Evolutionary conservation across 352 stramenopile genomes (phyloP).

Genomic region (Globisporangium middletonii): DNA sequence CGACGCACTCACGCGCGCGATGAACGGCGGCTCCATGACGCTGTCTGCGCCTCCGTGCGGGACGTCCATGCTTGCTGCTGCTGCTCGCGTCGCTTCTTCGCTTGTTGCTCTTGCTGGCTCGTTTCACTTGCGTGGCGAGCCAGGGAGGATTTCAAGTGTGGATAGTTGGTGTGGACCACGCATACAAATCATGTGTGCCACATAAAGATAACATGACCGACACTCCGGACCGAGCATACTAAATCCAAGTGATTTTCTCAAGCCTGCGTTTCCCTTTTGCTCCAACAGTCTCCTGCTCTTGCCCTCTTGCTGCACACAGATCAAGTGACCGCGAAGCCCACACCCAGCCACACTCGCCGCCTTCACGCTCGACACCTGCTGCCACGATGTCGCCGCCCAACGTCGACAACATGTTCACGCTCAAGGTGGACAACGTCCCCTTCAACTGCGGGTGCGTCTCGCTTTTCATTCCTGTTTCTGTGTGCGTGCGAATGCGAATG

Average conservation of each 20-base stretch:
- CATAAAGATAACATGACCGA: not conserved
- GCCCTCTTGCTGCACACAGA: not conserved
- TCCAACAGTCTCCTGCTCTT: not conserved
- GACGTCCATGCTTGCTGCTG: constrained; percentile 7
- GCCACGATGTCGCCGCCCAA: constrained; percentile 56
- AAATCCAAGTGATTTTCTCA: not conserved
- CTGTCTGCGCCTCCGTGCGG: constrained; percentile 55
- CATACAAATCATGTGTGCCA: too few species aligned
- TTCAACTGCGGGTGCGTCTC: constrained; percentile 60
- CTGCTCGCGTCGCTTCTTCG: not conserved
- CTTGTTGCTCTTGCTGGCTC: not conserved
- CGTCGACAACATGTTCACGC: constrained; percentile 79
- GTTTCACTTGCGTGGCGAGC: not conserved
- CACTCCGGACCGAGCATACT: not conserved
- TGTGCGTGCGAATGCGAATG: too few species aligned
- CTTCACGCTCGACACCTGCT: not conserved
- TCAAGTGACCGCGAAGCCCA: not conserved
- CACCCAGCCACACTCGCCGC: not conserved
- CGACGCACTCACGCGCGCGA: constrained; percentile 68
- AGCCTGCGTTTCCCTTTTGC: not conserved
- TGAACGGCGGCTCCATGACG: constrained; percentile 73
- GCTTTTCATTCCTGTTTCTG: too few species aligned
- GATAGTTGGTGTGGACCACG: too few species aligned
- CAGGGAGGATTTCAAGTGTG: too few species aligned
- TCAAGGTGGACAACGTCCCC: constrained; percentile 88